Base-by-base conservation (phyloP, 352 stramenopile genomes). In the Phytopythium cucurbitacearum region DNA sequence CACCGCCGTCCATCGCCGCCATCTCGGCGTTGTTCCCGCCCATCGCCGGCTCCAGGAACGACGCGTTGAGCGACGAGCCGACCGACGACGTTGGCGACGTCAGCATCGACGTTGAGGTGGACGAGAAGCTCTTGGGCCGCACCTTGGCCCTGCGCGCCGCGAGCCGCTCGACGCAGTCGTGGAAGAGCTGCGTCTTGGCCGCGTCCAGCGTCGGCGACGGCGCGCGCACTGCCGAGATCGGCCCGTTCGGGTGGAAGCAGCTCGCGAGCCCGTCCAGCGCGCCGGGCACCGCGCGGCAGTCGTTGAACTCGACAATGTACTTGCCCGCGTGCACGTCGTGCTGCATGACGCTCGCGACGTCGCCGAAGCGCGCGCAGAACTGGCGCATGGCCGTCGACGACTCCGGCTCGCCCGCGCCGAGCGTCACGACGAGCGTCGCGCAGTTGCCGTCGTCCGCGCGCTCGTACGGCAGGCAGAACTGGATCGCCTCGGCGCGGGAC, bases 221-320 rank as follows among this genome's bases (percentile, higher is more conserved):
- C 12, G 75, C 81, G 2, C 78, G 71, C n/a, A 67, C 58, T 3
- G 80, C 76, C 0, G 66, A 61, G 35, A 89, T 62, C 15, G 69
- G 51, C 12, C 76, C 76, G 35, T 40, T 71, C 5, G 61, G 34
- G 16, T 82, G 64, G 15, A 76, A 62, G 7, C 56, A 51, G 3
- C 51, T 53, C 4, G 60, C 44, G 2, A 94, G 54, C 4, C 65
- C 62, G 12, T 49, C 65, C 5, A 94, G 60, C 1, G 76, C 82
- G 3, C 43, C 55, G 0, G 60, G 46, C 2, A 94, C 59, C 10
- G 71, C 76, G 0, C 85, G 76, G 0, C 69, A 66, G 52, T 94
- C 85, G 52, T 87, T 85, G 57, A 80, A 91, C 59, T 94, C 81
- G 34, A 94, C 69, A 5, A 89, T 69, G 55, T 73, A 92, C 54